A percentile compares a stretch with the other conserved stretches of the same genome.
Evolutionary conservation across 1,139 yeast genomes (phyloP).

Genomic region (Zhuliangozyma blackwelliae): DNA sequence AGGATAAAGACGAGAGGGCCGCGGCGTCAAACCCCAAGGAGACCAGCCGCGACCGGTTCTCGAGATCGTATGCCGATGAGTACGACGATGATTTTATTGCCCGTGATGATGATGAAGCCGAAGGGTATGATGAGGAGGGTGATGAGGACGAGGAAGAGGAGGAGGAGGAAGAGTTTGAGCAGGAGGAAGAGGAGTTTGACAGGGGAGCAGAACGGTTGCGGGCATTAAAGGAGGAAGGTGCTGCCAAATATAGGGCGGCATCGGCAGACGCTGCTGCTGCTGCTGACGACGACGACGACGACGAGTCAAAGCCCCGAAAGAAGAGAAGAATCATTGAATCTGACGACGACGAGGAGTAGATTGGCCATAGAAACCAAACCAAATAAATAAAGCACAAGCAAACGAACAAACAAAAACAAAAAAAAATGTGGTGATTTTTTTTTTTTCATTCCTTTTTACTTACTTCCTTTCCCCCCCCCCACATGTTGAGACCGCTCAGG

Average conservation of each 20-base stretch:
- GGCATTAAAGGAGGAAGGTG: slow-evolving; percentile 56
- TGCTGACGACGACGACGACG: slow-evolving; percentile 56
- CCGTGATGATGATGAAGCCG: slow-evolving; percentile 46
- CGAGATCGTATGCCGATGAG: slow-evolving; percentile 35
- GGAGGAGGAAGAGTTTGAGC: slow-evolving; percentile 34
- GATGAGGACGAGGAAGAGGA: slow-evolving; percentile 49
- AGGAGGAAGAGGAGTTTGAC: slow-evolving; percentile 54
- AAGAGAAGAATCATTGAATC: slow-evolving; percentile 44
- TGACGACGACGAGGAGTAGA: slow-evolving; percentile 34
- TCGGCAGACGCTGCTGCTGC: slow-evolving; percentile 25
- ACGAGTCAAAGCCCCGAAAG: slow-evolving; percentile 46
- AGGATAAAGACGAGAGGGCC: slow-evolving; percentile 35
- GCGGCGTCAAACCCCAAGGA: slow-evolving; percentile 26
- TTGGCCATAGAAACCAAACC: not conserved
- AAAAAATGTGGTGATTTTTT: slow-evolving; percentile 1
- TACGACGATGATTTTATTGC: slow-evolving; percentile 44
- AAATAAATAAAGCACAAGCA: not conserved
- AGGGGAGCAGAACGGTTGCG: slow-evolving; percentile 61
- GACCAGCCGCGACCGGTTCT: slow-evolving; percentile 39
- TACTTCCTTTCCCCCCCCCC: too few species aligned
- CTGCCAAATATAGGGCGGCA: slow-evolving; percentile 40
- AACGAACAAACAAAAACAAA: slow-evolving; percentile 4
- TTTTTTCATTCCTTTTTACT: not conserved
- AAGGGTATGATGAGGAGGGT: slow-evolving; percentile 30
- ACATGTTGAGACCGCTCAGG: slow-evolving; percentile 45